Conservation (phyloP, 805 yeast genomes). For the Nakazawaea laoshanensis region DNA sequence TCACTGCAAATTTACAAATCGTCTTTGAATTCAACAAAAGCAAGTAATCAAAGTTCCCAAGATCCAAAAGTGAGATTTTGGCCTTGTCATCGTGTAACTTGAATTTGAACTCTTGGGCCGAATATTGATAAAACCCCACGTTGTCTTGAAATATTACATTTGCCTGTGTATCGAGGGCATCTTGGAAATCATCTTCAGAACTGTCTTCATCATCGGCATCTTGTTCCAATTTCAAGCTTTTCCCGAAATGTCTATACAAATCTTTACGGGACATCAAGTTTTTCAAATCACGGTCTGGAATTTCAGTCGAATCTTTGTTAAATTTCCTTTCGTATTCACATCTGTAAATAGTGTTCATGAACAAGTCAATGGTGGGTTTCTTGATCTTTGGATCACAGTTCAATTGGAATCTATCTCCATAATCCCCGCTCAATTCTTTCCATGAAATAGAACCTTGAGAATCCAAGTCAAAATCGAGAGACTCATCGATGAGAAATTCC, state of each 20-base stretch:
- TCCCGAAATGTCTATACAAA: conserved; percentile 10
- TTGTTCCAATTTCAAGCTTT: conserved; percentile 2
- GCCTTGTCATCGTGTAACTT: conserved; percentile 27
- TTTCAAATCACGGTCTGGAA: conserved; percentile 34
- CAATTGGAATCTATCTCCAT: conserved; percentile 78
- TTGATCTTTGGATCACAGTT: conserved; percentile 54
- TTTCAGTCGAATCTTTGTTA: conserved; percentile 39
- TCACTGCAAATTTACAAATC: conserved; percentile 32
- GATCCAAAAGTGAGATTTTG: conserved; percentile 30
- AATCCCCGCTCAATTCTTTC: conserved; percentile 81
- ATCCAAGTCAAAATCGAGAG: conserved; percentile 42
- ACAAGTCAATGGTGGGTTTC: conserved; percentile 47
- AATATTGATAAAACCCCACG: conserved; percentile 45
- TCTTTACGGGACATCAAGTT: conserved; percentile 16
- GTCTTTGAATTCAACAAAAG: conserved; percentile 30
- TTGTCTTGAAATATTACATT: conserved; percentile 9
- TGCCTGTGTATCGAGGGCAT: conserved; percentile 18
- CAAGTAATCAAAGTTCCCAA: conserved; percentile 44
- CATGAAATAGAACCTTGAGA: conserved; percentile 56
- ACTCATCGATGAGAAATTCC: conserved; percentile 57
- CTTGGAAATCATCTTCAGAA: conserved; percentile 18
- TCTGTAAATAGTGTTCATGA: conserved; percentile 50
- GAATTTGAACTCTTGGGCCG: conserved; percentile 41
- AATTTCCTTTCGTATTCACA: conserved; percentile 77
- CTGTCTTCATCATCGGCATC: conserved; percentile 21